Percentiles rank a stretch among this genome's conserved stretches.
Evolutionary conservation across 2,329 filamentous ascomycete species (phyloP).

Genomic region (Fonsecaea pedrosoi): DNA sequence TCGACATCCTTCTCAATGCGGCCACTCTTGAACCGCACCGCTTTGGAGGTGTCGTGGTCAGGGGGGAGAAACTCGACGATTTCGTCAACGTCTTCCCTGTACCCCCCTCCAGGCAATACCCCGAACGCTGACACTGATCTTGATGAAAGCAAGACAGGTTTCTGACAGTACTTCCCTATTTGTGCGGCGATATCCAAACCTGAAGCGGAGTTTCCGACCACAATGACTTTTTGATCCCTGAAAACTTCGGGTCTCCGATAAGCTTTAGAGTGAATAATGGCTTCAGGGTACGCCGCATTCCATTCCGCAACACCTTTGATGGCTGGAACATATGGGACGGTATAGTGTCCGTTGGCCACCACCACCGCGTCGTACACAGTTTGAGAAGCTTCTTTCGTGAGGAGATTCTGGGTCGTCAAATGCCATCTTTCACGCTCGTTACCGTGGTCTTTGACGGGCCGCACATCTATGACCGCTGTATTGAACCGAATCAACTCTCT

Average conservation of each 20-base stretch:
- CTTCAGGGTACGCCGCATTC: conserved; percentile 62
- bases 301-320: conserved; percentile 67
- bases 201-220: conserved; percentile 84
- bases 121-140: conserved; percentile 54
- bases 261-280: conserved; percentile 77
- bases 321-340: conserved; percentile 70
- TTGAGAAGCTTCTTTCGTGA: conserved; percentile 49
- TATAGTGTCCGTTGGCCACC: conserved; percentile 77
- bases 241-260: conserved; percentile 73
- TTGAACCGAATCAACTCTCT: conserved; percentile 71
- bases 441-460: neutral
- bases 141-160: conserved; percentile 70
- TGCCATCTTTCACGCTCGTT: conserved; percentile 48
- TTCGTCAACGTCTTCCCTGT: conserved; percentile 65
- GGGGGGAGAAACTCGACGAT: conserved; percentile 61
- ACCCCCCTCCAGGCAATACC: conserved; percentile 44
- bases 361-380: conserved; percentile 75
- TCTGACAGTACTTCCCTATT: conserved; percentile 66
- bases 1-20: conserved; percentile 72
- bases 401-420: conserved; percentile 61
- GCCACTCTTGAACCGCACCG: conserved; percentile 71
- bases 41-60: conserved; percentile 59
- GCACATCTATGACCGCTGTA: conserved; percentile 28
- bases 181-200: conserved; percentile 83
- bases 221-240: conserved; percentile 73